Percentiles rank a stretch among this genome's conserved stretches.
Conservation (phyloP, 73 alveolate species). For the Breviolum minutum region DNA sequence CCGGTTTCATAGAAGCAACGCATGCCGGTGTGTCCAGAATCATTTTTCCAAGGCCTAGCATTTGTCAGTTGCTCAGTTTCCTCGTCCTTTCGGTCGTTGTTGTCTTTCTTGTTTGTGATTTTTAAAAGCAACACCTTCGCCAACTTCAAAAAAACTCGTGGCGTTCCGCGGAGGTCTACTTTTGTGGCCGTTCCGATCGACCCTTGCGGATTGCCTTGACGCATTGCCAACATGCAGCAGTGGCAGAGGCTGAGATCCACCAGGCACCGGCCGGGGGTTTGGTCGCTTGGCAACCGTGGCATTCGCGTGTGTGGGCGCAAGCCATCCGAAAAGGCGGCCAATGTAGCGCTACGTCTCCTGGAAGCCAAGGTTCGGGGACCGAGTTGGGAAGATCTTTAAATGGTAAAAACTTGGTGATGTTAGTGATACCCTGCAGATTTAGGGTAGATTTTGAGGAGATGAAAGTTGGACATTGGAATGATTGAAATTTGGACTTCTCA, state of each 20-base stretch:
- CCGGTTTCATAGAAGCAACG: not conserved
- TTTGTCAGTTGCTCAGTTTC: not conserved
- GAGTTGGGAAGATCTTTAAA: too few relatives aligned
- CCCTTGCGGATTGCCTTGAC: slow-evolving; percentile 45
- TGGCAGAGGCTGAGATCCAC: too few relatives aligned
- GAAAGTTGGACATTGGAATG: too few relatives aligned
- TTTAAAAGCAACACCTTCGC: not conserved
- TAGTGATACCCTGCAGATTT: too few relatives aligned
- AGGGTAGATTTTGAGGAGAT: too few relatives aligned
- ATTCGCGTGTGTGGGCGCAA: too few relatives aligned
- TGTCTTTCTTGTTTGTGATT: too few relatives aligned
- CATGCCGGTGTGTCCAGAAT: not conserved
- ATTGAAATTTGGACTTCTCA: too few relatives aligned
- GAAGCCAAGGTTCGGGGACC: slow-evolving; percentile 38
- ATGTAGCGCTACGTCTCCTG: slow-evolving; percentile 42
- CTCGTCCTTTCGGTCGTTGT: not conserved
- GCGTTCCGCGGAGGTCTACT: slow-evolving; percentile 63
- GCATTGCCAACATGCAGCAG: slow-evolving; percentile 61
- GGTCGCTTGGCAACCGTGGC: too few relatives aligned
- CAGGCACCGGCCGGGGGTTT: not conserved
- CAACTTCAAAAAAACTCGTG: not conserved
- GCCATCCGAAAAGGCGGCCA: slow-evolving; percentile 12
- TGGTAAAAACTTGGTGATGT: too few relatives aligned
- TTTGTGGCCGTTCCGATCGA: slow-evolving; percentile 51
- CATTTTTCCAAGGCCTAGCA: slow-evolving; percentile 8